These are phyloP conservation scores for Plasmodium vinckei DNA, from an alignment of 169 alveolate genomes.

Conservation along the genomic window DNA sequence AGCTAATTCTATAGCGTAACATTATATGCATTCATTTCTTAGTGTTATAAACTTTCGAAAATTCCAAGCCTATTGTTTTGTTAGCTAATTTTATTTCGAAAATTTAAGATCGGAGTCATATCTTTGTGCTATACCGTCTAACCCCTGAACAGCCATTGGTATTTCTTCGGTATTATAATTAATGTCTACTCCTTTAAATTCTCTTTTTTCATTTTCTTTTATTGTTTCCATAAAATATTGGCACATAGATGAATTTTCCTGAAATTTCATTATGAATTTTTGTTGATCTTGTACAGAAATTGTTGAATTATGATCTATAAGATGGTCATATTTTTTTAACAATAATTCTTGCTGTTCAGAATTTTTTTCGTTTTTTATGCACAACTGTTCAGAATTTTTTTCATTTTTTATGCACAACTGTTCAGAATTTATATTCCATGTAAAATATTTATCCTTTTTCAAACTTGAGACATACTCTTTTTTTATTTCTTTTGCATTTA, in stretches of 20 bases:
- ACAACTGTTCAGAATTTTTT: background rate
- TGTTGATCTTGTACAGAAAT: conserved; percentile 51
- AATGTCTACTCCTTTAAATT: conserved; percentile 61
- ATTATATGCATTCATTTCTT: no score
- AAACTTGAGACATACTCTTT: background rate
- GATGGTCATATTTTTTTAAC: conserved; percentile 33
- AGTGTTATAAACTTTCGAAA: no score
- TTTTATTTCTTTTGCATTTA: conserved; percentile 18
- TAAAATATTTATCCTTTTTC: conserved; percentile 20
- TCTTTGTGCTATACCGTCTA: conserved; percentile 64
- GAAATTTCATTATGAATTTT: conserved; percentile 36
- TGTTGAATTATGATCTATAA: conserved; percentile 18
- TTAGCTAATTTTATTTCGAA: no score
- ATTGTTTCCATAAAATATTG: conserved; percentile 27
- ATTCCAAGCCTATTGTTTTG: no score
- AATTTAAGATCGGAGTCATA: conserved; percentile 38
- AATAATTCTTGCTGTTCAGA: background rate
- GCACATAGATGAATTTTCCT: conserved; percentile 66
- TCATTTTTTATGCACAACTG: conserved; percentile 2
- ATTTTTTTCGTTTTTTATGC: conserved; percentile 2
- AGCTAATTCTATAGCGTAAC: no score
- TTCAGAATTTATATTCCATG: conserved; percentile 14
- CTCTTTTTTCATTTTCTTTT: conserved; percentile 49
- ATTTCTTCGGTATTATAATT: conserved; percentile 28
- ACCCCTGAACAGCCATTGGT: conserved; percentile 39